Evolutionary conservation across 805 yeast genomes (phyloP), one percentile per base, ranked within the genome.

Genomic region (Candida stauntonica): DNA sequence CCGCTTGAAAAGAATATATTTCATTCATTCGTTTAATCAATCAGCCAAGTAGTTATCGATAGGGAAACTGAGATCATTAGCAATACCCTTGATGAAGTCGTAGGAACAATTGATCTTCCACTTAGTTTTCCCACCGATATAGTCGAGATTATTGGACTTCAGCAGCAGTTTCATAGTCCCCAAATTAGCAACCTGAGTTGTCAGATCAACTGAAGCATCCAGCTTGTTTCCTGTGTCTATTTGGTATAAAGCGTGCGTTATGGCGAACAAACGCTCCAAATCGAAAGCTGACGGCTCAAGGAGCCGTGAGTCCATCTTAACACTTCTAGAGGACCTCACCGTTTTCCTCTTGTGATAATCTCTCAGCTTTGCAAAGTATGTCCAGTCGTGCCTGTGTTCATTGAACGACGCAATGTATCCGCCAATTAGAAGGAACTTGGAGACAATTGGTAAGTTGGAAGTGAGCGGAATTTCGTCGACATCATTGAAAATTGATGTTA

Each of bases 331-430:
- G 17, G 61, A 54, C 36, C 72, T 61, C 9, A 67, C 67, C 68
- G 60, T 26, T 61, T 52, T 44, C 51, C 55, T 33, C 51, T 55
- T 48, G 16, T 67, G 64, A 15, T 69, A 65, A 12, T 71, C 75
- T 45, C 68, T 75, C 31, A 82, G 64, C 43, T 71, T 77, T 23
- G 96, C 81, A 52, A 86, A 89, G 37, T 75, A 65, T 36, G 77
- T 73, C 51, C 79, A 63, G 58, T 88, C 97, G 52, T 72, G 73
- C 44, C 76, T 73, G 2, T 81, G 78, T 21, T 81, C 84, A 39
- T 78, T 75, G 54, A 75, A 84, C 0, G 96, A 86, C 1, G 95
- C 94, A 33, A 88, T 62, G 57, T 83, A 89, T 1, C 95, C 80
- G 1, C 96, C 86, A 23, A 87, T 72, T 13, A 88, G 60, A n/a